Conservation (phyloP, 106 monocot species). For the Allium fistulosum region DNA sequence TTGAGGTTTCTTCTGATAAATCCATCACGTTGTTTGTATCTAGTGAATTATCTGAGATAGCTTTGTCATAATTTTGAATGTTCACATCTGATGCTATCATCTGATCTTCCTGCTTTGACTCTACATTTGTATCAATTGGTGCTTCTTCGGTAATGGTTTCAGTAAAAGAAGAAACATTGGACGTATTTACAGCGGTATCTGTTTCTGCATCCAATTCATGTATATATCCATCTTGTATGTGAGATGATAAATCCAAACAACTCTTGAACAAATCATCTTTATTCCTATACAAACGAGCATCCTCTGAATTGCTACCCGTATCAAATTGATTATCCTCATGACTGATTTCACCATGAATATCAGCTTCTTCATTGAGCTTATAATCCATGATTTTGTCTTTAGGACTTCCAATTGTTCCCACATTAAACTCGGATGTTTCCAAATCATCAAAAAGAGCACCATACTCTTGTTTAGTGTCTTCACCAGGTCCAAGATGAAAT, state of each 20-base stretch:
- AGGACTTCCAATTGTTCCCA: conserved; percentile 4
- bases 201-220: background rate
- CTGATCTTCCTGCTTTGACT: conserved; percentile 5
- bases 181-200: conserved; percentile 14
- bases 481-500: conserved; percentile 88
- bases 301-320: conserved; percentile 9
- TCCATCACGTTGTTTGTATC: conserved; percentile 8
- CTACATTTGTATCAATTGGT: conserved; percentile 2
- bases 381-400: conserved; percentile 9
- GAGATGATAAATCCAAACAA: conserved; percentile 50
- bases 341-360: background rate
- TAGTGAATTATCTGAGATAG: conserved; percentile 10
- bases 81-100: conserved; percentile 2
- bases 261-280: conserved; percentile 60
- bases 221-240: conserved; percentile 26
- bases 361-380: conserved; percentile 12
- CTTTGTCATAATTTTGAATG: conserved; percentile 11
- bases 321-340: background rate
- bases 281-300: conserved; percentile 12
- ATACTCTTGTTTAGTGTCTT: conserved; percentile 55
- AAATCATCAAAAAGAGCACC: conserved; percentile 39
- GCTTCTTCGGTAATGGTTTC: conserved; percentile 8
- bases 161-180: conserved; percentile 13
- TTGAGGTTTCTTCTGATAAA: conserved; percentile 4
- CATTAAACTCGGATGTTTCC: conserved; percentile 17